A percentile compares a stretch with the other conserved stretches of the same genome.
These are phyloP conservation scores for Phialophora expanda DNA, from an alignment of 2,329 filamentous ascomycete species.

Conservation along the genomic window DNA sequence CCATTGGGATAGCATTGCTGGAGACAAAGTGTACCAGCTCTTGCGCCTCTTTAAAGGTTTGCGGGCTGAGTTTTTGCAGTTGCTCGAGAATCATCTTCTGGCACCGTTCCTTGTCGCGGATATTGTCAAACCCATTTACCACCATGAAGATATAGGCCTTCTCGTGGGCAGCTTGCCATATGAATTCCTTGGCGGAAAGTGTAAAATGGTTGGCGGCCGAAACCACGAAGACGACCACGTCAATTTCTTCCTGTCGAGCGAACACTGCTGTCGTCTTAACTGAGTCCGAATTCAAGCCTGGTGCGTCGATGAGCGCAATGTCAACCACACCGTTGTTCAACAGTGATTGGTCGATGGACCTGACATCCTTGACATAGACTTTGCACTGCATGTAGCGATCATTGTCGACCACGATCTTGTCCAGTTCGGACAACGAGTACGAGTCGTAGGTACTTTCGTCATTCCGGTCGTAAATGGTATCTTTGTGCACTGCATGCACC, in stretches of 20 bases:
- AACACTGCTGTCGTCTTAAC: conserved; percentile 97
- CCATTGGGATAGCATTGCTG: conserved; percentile 87
- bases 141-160: conserved; percentile 99
- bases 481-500: conserved; percentile 90
- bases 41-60: conserved; percentile 87
- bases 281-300: conserved; percentile 92
- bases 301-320: conserved; percentile 95
- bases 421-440: conserved; percentile 75
- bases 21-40: conserved; percentile 98
- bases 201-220: conserved; percentile 98
- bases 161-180: conserved; percentile 90
- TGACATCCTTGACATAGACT: conserved; percentile 89
- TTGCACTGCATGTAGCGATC: conserved; percentile 92
- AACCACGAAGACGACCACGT: conserved; percentile 97
- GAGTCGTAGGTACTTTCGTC: conserved; percentile 95
- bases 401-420: conserved; percentile 89
- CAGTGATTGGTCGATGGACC: conserved; percentile 87
- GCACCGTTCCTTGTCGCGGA: conserved; percentile 87
- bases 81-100: conserved; percentile 93
- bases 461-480: conserved; percentile 78
- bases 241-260: conserved; percentile 95
- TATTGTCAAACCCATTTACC: conserved; percentile 95
- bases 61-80: conserved; percentile 82
- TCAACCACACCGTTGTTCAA: conserved; percentile 98
- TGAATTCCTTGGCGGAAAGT: conserved; percentile 95